Conservation (phyloP, 441 rosid species). For the Erodium moschatum region DNA sequence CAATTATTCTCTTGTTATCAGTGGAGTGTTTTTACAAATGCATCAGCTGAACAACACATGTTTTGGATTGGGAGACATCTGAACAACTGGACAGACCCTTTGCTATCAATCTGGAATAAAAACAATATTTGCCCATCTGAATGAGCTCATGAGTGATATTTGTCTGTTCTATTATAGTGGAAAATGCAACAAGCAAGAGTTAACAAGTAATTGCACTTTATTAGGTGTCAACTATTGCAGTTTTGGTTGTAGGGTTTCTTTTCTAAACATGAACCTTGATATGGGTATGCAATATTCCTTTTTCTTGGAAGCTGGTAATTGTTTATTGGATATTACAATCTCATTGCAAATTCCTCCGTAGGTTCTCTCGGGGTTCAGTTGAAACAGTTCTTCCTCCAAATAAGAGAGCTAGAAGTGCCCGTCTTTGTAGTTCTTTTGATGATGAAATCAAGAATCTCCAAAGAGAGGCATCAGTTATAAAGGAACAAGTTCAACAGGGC, state of each 20-base stretch:
- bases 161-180: neutral
- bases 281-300: neutral
- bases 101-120: neutral
- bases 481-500: slow-evolving; percentile 40
- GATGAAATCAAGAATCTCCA: slow-evolving; percentile 63
- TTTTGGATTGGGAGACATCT: slow-evolving; percentile 3
- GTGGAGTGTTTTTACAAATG: neutral
- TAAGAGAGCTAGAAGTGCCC: slow-evolving; percentile 42
- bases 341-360: slow-evolving; percentile 26
- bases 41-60: neutral
- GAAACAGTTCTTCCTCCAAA: slow-evolving; percentile 78
- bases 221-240: neutral
- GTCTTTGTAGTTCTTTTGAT: slow-evolving; percentile 78
- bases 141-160: neutral
- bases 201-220: neutral
- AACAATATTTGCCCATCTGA: neutral
- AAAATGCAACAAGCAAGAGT: neutral
- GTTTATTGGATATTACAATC: neutral
- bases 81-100: neutral
- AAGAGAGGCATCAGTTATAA: slow-evolving; percentile 29
- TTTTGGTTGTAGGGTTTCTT: neutral
- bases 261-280: neutral
- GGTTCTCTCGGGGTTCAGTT: slow-evolving; percentile 84
- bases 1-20: slow-evolving; percentile 3
- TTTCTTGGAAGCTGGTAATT: neutral